Conservation (phyloP, 352 stramenopile species). For the Pythium folliculosum region DNA sequence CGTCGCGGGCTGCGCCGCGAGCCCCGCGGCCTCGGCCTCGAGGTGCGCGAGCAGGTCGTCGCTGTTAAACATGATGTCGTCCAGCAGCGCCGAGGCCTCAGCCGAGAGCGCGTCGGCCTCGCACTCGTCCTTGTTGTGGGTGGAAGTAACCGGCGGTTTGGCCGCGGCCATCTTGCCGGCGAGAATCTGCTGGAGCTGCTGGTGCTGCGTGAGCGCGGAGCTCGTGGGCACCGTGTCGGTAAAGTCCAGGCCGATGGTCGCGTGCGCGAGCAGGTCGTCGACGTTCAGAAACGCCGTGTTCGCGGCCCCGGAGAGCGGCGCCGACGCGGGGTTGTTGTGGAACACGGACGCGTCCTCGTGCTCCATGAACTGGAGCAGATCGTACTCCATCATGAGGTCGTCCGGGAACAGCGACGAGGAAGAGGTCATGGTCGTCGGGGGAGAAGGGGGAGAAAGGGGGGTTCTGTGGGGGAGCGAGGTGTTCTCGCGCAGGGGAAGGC, state of each 20-base stretch:
- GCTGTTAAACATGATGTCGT: conserved; percentile 53
- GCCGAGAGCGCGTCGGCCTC: conserved; percentile 14
- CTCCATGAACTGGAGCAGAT: conserved; percentile 43
- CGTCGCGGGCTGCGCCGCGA: conserved; percentile 19
- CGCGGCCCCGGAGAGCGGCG: background rate
- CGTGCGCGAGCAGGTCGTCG: conserved; percentile 34
- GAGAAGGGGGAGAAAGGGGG: background rate
- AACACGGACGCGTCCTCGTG: conserved; percentile 21
- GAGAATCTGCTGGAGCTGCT: conserved; percentile 19
- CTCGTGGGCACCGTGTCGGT: conserved; percentile 18
- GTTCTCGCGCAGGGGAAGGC: background rate
- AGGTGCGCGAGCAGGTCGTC: conserved; percentile 62
- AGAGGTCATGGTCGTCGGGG: background rate
- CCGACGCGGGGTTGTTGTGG: background rate
- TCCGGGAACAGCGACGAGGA: conserved; percentile 30
- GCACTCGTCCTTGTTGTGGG: background rate
- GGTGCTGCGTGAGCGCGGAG: conserved; percentile 7
- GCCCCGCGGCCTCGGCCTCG: conserved; percentile 31
- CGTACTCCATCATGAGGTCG: conserved; percentile 37
- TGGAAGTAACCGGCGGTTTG: background rate
- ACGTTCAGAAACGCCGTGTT: conserved; percentile 25
- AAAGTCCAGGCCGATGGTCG: conserved; percentile 26
- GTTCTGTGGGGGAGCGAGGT: too few relatives aligned
- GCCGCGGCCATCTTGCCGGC: conserved; percentile 1
- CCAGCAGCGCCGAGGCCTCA: conserved; percentile 27